phyloP scores from a whole-genome alignment of 495 filamentous ascomycete species.

The Hypoxylon trugodes region DNA sequence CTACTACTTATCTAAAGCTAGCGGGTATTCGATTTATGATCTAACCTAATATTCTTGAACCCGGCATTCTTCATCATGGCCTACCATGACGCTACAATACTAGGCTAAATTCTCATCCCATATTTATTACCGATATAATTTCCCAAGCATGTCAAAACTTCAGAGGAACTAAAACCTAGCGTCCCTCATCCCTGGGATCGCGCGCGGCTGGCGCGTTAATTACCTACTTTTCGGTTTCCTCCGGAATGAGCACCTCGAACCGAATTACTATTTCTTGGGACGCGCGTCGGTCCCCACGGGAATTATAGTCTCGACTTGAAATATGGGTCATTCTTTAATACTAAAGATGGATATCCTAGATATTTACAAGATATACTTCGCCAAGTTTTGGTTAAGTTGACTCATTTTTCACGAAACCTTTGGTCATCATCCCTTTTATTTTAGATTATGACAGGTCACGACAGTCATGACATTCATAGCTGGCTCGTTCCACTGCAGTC shows the following conservation, averaged over 20 bases:
- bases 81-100: slow-evolving; percentile 27
- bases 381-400: not conserved
- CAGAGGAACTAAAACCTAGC: slow-evolving; percentile 31
- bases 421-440: not conserved
- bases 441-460: slow-evolving; percentile 23
- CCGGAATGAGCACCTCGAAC: slow-evolving; percentile 35
- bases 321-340: too few species aligned
- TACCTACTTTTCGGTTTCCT: slow-evolving; percentile 37
- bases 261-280: slow-evolving; percentile 10
- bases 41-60: slow-evolving; percentile 18
- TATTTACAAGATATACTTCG: not conserved
- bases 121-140: slow-evolving; percentile 4
- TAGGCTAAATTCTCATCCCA: slow-evolving; percentile 34
- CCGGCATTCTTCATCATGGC: slow-evolving; percentile 11
- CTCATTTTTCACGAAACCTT: not conserved
- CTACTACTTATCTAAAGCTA: slow-evolving; percentile 26
- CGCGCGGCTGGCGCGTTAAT: slow-evolving; percentile 37
- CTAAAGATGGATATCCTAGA: too few species aligned
- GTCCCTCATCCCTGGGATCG: slow-evolving; percentile 36
- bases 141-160: slow-evolving; percentile 11
- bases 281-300: slow-evolving; percentile 29
- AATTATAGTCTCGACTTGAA: too few species aligned
- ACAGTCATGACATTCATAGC: too few species aligned
- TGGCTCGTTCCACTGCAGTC: slow-evolving; percentile 30
- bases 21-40: slow-evolving; percentile 22